These are phyloP conservation scores for Backusella parvicylindrica DNA, from an alignment of 192 early-diverging fungal species.

Conservation along the genomic window DNA sequence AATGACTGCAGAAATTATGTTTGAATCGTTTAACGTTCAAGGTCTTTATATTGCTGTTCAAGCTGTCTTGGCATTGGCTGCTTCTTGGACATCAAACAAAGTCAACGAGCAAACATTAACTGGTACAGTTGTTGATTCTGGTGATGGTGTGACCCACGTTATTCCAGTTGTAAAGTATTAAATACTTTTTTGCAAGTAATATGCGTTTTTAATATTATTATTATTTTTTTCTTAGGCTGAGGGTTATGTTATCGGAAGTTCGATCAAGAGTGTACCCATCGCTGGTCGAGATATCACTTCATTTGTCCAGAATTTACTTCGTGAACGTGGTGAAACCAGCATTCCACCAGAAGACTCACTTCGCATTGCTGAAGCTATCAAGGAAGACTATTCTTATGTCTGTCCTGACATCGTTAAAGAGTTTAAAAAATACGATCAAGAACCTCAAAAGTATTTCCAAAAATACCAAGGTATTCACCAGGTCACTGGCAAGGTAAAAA, in stretches of 20 bases:
- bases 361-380: conserved; percentile 92
- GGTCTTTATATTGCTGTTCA: conserved; percentile 99
- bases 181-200: background rate
- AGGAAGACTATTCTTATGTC: conserved; percentile 96
- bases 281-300: conserved; percentile 96
- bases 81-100: conserved; percentile 88
- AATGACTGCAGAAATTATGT: conserved; percentile 98
- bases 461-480: conserved; percentile 80
- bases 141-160: conserved; percentile 99
- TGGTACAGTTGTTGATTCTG: conserved; percentile 97
- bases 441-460: conserved; percentile 88
- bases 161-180: conserved; percentile 83
- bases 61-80: conserved; percentile 95
- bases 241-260: conserved; percentile 96
- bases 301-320: conserved; percentile 96
- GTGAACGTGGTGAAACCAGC: conserved; percentile 90
- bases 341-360: conserved; percentile 97
- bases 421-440: conserved; percentile 90
- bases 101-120: conserved; percentile 85
- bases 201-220: background rate
- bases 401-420: conserved; percentile 97
- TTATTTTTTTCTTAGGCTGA: conserved; percentile 63
- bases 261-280: conserved; percentile 98
- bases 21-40: conserved; percentile 97
- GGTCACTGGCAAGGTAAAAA: conserved; percentile 76